Percentiles rank a stretch among this genome's conserved stretches.
These are phyloP conservation scores for Penicillium glabrum DNA, from an alignment of 2,329 filamentous ascomycete genomes.

Conservation along the genomic window DNA sequence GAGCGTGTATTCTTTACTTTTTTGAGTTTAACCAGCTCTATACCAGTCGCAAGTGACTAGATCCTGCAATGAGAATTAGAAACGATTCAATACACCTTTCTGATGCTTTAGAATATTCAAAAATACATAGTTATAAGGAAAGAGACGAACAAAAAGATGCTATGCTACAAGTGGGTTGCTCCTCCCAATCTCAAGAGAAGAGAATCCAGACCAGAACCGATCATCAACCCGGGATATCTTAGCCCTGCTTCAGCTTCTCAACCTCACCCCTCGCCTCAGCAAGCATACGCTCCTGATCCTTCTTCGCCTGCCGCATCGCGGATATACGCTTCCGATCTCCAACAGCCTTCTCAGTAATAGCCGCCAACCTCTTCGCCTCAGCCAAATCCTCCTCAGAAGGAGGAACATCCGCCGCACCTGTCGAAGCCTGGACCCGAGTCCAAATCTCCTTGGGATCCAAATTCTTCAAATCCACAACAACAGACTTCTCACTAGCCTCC, in stretches of 20 bases:
- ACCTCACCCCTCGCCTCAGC: slow-evolving; percentile 45
- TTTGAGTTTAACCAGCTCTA: slow-evolving; percentile 2
- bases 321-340: slow-evolving; percentile 40
- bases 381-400: slow-evolving; percentile 35
- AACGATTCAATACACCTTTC: neutral
- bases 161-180: slow-evolving; percentile 23
- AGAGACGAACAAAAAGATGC: slow-evolving; percentile 20
- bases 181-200: neutral
- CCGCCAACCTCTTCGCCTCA: slow-evolving; percentile 36
- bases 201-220: slow-evolving; percentile 4
- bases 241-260: slow-evolving; percentile 40
- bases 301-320: slow-evolving; percentile 42
- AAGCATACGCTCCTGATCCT: slow-evolving; percentile 47
- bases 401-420: slow-evolving; percentile 39
- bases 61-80: neutral
- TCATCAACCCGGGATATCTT: slow-evolving; percentile 12
- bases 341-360: slow-evolving; percentile 36
- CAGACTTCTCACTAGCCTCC: slow-evolving; percentile 30
- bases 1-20: neutral
- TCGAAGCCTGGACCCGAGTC: slow-evolving; percentile 42
- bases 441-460: slow-evolving; percentile 44
- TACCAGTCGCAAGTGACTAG: slow-evolving; percentile 6
- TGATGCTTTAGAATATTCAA: neutral
- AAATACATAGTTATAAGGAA: slow-evolving; percentile 23
- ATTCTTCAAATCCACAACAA: slow-evolving; percentile 40